phyloP scores from a whole-genome alignment of 2,329 filamentous ascomycete genomes.

The Beauveria bassiana region DNA sequence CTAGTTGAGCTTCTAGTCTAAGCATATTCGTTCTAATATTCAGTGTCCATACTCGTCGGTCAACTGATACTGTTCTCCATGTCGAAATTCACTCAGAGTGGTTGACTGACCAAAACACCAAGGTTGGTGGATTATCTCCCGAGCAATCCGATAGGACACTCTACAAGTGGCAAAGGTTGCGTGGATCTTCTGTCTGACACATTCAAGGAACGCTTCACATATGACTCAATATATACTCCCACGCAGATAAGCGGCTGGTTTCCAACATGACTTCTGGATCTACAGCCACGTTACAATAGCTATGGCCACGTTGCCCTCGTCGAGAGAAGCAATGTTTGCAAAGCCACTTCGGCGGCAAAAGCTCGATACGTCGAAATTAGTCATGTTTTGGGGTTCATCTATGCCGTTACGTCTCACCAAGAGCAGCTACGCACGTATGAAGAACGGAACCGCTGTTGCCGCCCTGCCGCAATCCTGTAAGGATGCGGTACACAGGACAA shows the following conservation, averaged over 20 bases:
- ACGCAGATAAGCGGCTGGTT: background rate
- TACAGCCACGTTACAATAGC: background rate
- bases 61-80: background rate
- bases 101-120: background rate
- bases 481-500: background rate
- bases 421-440: background rate
- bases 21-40: background rate
- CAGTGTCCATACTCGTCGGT: background rate
- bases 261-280: background rate
- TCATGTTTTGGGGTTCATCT: background rate
- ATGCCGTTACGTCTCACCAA: background rate
- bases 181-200: background rate
- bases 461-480: background rate
- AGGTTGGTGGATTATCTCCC: background rate
- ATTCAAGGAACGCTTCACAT: background rate
- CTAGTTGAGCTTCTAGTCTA: background rate
- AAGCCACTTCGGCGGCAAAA: background rate
- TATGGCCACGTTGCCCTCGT: background rate
- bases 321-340: background rate
- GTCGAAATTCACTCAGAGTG: background rate
- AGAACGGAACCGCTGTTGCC: background rate
- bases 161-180: background rate
- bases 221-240: background rate
- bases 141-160: background rate
- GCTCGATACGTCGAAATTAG: background rate